Conservation (phyloP, 2,329 filamentous ascomycete genomes). For the Colletotrichum liriopes region DNA sequence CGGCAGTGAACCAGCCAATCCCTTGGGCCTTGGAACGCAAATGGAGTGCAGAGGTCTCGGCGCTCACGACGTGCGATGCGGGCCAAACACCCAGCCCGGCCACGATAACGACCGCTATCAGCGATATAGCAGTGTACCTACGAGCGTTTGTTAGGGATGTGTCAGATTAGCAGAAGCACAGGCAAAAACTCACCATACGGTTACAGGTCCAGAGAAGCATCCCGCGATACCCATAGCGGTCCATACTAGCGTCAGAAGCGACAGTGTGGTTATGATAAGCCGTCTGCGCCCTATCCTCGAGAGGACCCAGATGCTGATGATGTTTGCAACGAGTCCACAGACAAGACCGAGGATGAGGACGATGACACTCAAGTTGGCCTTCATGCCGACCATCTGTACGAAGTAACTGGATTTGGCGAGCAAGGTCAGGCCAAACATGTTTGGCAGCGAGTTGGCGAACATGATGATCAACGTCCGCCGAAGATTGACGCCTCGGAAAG, state of each 20-base stretch:
- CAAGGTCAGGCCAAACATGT: conserved; percentile 62
- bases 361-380: conserved; percentile 53
- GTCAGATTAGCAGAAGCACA: background rate
- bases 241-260: conserved; percentile 56
- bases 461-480: conserved; percentile 59
- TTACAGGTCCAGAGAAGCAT: conserved; percentile 56
- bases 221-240: conserved; percentile 63
- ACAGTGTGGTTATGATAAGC: conserved; percentile 56
- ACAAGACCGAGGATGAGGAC: conserved; percentile 63
- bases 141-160: background rate
- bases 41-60: conserved; percentile 60
- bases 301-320: conserved; percentile 60
- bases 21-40: conserved; percentile 61
- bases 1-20: conserved; percentile 59
- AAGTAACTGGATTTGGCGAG: conserved; percentile 61
- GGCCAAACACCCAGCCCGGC: conserved; percentile 62
- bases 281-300: conserved; percentile 57
- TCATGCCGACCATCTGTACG: conserved; percentile 54
- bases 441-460: conserved; percentile 59
- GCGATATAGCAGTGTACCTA: conserved; percentile 50
- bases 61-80: conserved; percentile 57
- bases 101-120: conserved; percentile 62
- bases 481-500: conserved; percentile 60
- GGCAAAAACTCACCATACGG: conserved; percentile 54
- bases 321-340: conserved; percentile 61